These are phyloP conservation scores for Podospora pseudoanserina DNA, from an alignment of 495 filamentous ascomycete genomes.

Conservation along the genomic window DNA sequence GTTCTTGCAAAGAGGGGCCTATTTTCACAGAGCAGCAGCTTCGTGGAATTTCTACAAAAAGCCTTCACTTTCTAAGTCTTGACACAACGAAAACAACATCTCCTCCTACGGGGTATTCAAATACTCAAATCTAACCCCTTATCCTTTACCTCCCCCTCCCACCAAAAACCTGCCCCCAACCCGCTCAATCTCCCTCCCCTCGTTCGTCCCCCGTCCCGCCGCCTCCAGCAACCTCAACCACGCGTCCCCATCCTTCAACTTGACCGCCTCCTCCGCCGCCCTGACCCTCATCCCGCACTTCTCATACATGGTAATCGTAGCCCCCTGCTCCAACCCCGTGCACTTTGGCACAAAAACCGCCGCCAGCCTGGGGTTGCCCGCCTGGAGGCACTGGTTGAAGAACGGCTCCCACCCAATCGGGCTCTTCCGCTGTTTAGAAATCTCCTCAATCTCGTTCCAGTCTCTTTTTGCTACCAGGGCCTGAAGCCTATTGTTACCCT, in stretches of 20 bases:
- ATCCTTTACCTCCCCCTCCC: conserved; percentile 5
- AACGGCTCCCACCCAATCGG: conserved; percentile 99
- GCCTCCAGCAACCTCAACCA: conserved; percentile 46
- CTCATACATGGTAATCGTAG: conserved; percentile 87
- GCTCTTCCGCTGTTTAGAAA: conserved; percentile 65
- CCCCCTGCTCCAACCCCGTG: conserved; percentile 51
- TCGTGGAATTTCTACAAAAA: too few relatives aligned
- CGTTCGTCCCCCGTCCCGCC: conserved; percentile 39
- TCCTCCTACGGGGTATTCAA: neutral
- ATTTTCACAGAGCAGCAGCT: too few relatives aligned
- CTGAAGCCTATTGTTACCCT: conserved; percentile 54
- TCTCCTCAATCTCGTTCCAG: conserved; percentile 89
- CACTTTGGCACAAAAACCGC: conserved; percentile 86
- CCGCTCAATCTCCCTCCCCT: conserved; percentile 48
- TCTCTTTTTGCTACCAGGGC: conserved; percentile 84
- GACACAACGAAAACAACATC: too few relatives aligned
- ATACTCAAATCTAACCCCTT: neutral
- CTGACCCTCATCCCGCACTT: conserved; percentile 89
- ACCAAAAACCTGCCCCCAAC: conserved; percentile 44
- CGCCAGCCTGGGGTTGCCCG: conserved; percentile 86
- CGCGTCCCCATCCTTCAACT: conserved; percentile 69
- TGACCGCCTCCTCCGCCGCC: conserved; percentile 88
- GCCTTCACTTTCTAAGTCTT: too few relatives aligned
- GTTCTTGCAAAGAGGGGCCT: too few relatives aligned
- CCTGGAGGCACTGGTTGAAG: conserved; percentile 81